Evolutionary conservation across 2,329 filamentous ascomycete species (phyloP), one percentile per base, ranked within the genome.

Genomic region (Gaeumannomyces tritici): DNA sequence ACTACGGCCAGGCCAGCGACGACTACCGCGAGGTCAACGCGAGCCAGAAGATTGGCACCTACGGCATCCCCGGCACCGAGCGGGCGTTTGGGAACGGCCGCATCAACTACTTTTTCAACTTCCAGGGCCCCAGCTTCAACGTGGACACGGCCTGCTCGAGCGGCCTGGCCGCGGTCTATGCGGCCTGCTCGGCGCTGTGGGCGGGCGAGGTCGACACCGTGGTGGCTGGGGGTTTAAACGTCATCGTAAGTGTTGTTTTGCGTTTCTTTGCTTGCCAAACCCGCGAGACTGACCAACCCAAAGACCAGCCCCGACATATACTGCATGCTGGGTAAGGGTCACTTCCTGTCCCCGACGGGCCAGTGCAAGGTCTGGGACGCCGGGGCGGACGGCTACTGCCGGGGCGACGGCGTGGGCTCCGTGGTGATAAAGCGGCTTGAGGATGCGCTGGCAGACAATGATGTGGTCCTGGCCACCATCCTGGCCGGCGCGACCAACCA

Each of bases 21-120:
- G 90, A 93, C 70, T 93, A 87, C 82, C 81, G 87, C 75, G 89
- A 92, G 70, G 83, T 89, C 63, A 92, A 92, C 70, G 84, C 83
- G 12, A 83, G 83, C 0, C 86, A 92, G 69, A 85, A 89, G 7
- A 77, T 85, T n/a, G 77, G 79, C 62, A 83, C 80, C 0, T 84
- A 85, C 68, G 82, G 73, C 66, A 80, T 85, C 57, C 77, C 82
- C 0, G 81, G 81, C 26, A 76, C 76, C 31, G 72, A 73, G 8
- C 73, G 83, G 24, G 82, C 80, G 0, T 85, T 85, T 62, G 76
- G 72, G 0, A 77, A 78, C 0, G 83, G 81, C 0, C 76, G 82
- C 4, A 75, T 80, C 64, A 80, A 79, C 64, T 77, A 76, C 62
- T 72, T 73, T 64, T 76, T 77, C 62, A 75, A 75, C 2, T 77